Conservation (phyloP, 2,329 filamentous ascomycete species). For the Penicillium sclerotiorum region DNA sequence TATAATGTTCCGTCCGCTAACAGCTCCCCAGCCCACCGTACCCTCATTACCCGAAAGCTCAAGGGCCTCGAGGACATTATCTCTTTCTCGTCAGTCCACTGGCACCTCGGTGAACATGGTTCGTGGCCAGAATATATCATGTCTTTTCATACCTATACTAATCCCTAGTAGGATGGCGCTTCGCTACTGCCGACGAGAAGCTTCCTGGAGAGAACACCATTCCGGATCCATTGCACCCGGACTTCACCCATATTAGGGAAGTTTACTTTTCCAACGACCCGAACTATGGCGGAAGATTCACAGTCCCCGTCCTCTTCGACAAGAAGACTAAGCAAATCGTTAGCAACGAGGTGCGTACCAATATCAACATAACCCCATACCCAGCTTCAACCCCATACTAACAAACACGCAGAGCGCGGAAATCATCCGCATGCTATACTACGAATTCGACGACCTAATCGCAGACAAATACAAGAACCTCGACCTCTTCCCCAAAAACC, state of each 20-base stretch:
- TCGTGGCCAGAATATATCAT: conserved; percentile 25
- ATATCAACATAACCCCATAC: not conserved
- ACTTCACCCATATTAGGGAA: conserved; percentile 72
- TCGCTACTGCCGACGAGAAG: conserved; percentile 67
- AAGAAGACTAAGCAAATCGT: conserved; percentile 73
- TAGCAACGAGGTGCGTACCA: conserved; percentile 73
- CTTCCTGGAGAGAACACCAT: conserved; percentile 58
- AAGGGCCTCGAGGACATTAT: conserved; percentile 91
- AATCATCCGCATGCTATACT: conserved; percentile 88
- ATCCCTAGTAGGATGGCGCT: conserved; percentile 71
- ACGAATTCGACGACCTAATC: conserved; percentile 74
- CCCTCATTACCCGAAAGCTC: conserved; percentile 82
- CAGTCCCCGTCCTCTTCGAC: conserved; percentile 80
- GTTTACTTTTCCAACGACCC: conserved; percentile 77
- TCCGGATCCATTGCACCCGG: conserved; percentile 63
- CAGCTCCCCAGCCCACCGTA: conserved; percentile 68
- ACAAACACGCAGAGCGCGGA: conserved; percentile 61
- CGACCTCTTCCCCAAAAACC: conserved; percentile 66
- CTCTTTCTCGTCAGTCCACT: conserved; percentile 80
- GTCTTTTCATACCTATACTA: not conserved
- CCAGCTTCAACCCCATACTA: not conserved
- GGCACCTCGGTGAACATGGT: conserved; percentile 76
- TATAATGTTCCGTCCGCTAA: conserved; percentile 5
- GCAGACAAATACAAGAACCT: conserved; percentile 61
- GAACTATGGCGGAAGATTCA: conserved; percentile 77